These are phyloP conservation scores for Leccinum angustisporum DNA, from an alignment of 1,284 basidiomycete genomes.

Conservation along the genomic window DNA sequence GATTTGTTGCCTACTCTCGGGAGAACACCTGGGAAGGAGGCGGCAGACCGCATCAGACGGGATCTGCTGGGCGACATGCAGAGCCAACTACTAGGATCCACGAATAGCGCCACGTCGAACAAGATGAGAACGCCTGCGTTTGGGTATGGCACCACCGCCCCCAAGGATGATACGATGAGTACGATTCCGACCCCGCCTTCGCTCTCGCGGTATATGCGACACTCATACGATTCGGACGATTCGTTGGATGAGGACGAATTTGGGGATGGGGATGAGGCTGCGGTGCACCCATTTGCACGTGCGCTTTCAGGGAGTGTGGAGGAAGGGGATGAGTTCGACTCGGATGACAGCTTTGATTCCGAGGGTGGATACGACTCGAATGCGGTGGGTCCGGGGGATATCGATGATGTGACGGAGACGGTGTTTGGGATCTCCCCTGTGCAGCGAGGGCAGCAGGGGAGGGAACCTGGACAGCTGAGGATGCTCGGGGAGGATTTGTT, in stretches of 20 bases:
- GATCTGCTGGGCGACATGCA: constrained; percentile 58
- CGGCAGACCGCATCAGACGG: constrained; percentile 63
- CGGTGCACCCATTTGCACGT: constrained; percentile 57
- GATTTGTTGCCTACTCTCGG: constrained; percentile 56
- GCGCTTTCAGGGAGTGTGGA: constrained; percentile 38
- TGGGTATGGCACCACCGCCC: constrained; percentile 16
- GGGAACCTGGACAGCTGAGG: constrained; percentile 38
- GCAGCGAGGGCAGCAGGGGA: constrained; percentile 38
- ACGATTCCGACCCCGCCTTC: constrained; percentile 67
- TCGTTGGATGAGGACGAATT: constrained; percentile 46
- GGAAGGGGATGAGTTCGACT: constrained; percentile 44
- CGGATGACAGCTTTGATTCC: constrained; percentile 51
- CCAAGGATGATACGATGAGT: constrained; percentile 59
- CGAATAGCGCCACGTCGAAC: constrained; percentile 13
- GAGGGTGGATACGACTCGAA: constrained; percentile 23
- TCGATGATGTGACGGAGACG: constrained; percentile 46
- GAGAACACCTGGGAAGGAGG: constrained; percentile 60
- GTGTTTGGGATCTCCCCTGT: constrained; percentile 65
- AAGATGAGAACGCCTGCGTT: constrained; percentile 29
- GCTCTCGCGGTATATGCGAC: constrained; percentile 55
- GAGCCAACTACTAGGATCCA: constrained; percentile 23
- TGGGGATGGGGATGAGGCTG: constrained; percentile 33
- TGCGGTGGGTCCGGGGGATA: constrained; percentile 4
- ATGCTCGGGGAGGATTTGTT: constrained; percentile 61
- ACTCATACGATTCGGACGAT: constrained; percentile 38